Base-by-base conservation (phyloP, 2,329 filamentous ascomycete genomes). In the Trichophyton rubrum region DNA sequence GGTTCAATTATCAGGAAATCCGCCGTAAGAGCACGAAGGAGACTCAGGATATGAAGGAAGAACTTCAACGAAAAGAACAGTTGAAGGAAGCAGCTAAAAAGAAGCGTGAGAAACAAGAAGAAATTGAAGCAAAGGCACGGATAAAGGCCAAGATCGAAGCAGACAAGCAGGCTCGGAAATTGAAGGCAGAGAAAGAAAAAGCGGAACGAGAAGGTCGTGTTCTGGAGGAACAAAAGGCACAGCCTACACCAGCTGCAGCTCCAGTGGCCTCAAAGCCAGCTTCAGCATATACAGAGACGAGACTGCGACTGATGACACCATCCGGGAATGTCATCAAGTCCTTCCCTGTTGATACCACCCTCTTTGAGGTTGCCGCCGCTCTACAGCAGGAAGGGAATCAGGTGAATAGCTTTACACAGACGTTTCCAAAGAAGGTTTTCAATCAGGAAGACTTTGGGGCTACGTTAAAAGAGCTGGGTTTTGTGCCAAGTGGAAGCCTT, bases 141-240 rank as follows among this genome's bases (percentile, higher is more conserved):
- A 92, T 96, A 72, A 87, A 90, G 75, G 91, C 90, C 61, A 91
- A 91, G 80, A 96, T 99, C 65, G 91, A 93, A 67, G 91, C 88
- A 13, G 91, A 97, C 77, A 96, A 95, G 79, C 88, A 89, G 67
- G 90, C 92, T 68, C 85, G 93, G 59, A 85, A 88, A 65, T 81
- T 87, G 65, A 95, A 93, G 72, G 86, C 89, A 2, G 93, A 96
- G 69, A 80, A 84, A 61, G 88, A 90, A 67, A 95, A 92, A 76
- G 91, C 91, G 0, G 83, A 84, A 60, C 83, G 92, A n/a, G 89
- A 90, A 66, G 91, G 92, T n/a, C 79, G 83, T 2, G 72, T 78
- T 41, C 76, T 77, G 24, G 69, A 79, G 0, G 73, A 80, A 11
- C 74, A 80, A 0, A 74, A 78, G 1, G 70, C 78, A 24, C 60